A percentile compares a stretch with the other conserved stretches of the same genome.
Conservation (phyloP, 1,284 basidiomycete species). For the Earliella scabrosa region DNA sequence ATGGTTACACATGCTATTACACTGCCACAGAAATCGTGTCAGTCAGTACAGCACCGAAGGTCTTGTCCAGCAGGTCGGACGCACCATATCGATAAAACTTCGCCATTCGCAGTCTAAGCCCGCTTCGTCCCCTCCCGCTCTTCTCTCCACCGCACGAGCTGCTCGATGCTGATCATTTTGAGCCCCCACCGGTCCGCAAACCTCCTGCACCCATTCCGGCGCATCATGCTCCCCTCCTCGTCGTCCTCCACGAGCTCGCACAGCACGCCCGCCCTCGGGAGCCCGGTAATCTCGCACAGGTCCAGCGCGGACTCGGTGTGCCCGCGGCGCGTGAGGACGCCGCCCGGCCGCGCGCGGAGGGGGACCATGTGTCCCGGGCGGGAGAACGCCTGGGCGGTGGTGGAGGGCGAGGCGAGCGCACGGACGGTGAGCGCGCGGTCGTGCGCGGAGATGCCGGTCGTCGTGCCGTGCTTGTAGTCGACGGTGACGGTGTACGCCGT, state of each 20-base stretch:
- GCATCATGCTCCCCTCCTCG: conserved; percentile 90
- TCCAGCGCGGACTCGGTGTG: conserved; percentile 96
- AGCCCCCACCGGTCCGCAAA: conserved; percentile 94
- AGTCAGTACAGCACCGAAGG: no score
- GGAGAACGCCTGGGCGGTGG: conserved; percentile 79
- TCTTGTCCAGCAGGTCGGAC: no score
- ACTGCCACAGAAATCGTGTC: no score
- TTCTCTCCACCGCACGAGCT: conserved; percentile 55
- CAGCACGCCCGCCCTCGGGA: conserved; percentile 83
- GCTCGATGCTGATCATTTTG: conserved; percentile 94
- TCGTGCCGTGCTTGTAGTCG: conserved; percentile 92
- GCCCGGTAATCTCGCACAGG: conserved; percentile 80
- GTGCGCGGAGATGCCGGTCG: conserved; percentile 97
- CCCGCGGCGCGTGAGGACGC: conserved; percentile 84
- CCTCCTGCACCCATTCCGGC: conserved; percentile 90
- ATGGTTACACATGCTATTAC: no score
- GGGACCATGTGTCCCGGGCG: conserved; percentile 97
- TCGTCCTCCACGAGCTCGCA: conserved; percentile 97
- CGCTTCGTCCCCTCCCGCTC: conserved; percentile 4
- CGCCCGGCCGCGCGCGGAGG: conserved; percentile 85
- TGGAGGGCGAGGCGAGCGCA: conserved; percentile 69
- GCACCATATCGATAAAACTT: no score
- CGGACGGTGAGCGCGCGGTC: conserved; percentile 90
- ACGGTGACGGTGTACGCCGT: conserved; percentile 99
- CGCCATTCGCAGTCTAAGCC: no score